A percentile compares a stretch with the other conserved stretches of the same genome.
Evolutionary conservation across 2,329 filamentous ascomycete genomes (phyloP).

Genomic region (Monosporascus sp.): DNA sequence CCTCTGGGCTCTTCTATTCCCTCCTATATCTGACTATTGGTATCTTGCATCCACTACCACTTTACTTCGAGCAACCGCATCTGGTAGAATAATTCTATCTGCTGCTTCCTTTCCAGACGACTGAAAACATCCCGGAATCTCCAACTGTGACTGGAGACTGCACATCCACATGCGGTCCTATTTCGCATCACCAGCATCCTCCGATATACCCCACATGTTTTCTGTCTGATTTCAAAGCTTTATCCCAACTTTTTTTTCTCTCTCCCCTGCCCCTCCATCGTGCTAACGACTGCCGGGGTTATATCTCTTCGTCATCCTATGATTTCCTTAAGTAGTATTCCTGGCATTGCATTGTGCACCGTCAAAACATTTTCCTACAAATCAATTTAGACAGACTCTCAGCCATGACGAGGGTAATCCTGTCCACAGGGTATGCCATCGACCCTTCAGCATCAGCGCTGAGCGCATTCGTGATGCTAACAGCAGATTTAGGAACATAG

Average conservation of each 20-base stretch:
- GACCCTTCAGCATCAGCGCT: background rate
- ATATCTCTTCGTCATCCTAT: background rate
- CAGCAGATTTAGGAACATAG: constrained; percentile 60
- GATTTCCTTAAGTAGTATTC: background rate
- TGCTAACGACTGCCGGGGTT: background rate
- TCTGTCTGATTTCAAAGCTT: background rate
- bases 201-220: background rate
- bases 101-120: background rate
- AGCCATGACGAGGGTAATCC: constrained; percentile 69
- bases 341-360: too few species aligned
- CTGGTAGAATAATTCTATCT: too few species aligned
- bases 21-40: too few species aligned
- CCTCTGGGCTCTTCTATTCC: too few species aligned
- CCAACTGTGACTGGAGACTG: background rate
- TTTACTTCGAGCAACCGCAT: too few species aligned
- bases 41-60: too few species aligned
- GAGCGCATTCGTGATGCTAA: constrained; percentile 6
- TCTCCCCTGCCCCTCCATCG: background rate
- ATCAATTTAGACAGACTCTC: background rate
- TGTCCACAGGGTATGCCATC: constrained; percentile 73
- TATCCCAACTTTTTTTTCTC: background rate
- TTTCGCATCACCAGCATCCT: background rate
- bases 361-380: too few species aligned
- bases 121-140: background rate
- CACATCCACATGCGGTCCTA: background rate